Conservation (phyloP, 805 yeast genomes). For the Candida incommunis region DNA sequence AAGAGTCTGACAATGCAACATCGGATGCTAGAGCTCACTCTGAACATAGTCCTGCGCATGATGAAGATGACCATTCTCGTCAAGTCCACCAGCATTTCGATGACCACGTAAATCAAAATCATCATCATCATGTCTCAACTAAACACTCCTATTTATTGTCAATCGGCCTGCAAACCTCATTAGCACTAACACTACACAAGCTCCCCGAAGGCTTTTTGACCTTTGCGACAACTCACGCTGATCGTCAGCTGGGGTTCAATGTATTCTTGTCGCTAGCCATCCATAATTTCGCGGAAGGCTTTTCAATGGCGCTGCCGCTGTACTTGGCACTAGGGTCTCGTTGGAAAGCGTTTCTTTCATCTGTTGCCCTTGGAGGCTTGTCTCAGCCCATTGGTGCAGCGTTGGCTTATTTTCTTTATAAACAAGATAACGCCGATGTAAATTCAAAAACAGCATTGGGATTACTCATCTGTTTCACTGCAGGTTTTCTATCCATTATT, state of each 20-base stretch:
- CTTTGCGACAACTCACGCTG: slow-evolving; percentile 58
- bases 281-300: slow-evolving; percentile 90
- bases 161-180: slow-evolving; percentile 79
- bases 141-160: slow-evolving; percentile 34
- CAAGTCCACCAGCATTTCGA: not conserved
- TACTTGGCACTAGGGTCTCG: slow-evolving; percentile 60
- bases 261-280: slow-evolving; percentile 75
- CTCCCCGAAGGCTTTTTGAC: slow-evolving; percentile 92
- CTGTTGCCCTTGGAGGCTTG: slow-evolving; percentile 62
- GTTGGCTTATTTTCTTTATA: slow-evolving; percentile 41
- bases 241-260: slow-evolving; percentile 56
- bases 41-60: not conserved
- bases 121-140: not conserved
- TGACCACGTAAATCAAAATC: not conserved
- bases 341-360: slow-evolving; percentile 44
- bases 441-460: slow-evolving; percentile 37
- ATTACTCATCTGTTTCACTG: slow-evolving; percentile 50
- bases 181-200: slow-evolving; percentile 81
- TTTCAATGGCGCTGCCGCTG: slow-evolving; percentile 82
- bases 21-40: not conserved
- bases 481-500: slow-evolving; percentile 75
- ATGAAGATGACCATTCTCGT: not conserved
- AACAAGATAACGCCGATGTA: slow-evolving; percentile 21
- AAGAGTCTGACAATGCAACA: not conserved
- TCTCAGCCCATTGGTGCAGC: slow-evolving; percentile 88